A percentile compares a stretch with the other conserved stretches of the same genome.
These are phyloP conservation scores for Beta corolliflora DNA, from an alignment of 179 eudicot species.

Conservation along the genomic window DNA sequence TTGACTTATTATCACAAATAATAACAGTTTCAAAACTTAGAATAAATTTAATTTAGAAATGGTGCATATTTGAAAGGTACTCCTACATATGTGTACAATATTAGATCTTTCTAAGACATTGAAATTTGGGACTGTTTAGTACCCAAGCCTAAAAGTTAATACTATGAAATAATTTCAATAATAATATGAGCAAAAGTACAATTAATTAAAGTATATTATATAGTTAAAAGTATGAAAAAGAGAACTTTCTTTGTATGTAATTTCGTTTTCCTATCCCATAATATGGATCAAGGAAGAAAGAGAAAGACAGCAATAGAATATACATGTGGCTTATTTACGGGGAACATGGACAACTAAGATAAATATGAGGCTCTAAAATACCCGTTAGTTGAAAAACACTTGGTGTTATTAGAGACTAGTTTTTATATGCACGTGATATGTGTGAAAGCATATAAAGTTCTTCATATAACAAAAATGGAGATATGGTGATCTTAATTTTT, in stretches of 20 bases:
- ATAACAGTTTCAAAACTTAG: not conserved
- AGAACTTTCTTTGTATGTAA: not conserved
- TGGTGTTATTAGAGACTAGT: too few species aligned
- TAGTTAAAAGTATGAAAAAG: not conserved
- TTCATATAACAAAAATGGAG: too few species aligned
- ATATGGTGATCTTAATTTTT: too few species aligned
- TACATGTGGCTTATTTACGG: not conserved
- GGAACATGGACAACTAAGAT: conserved; percentile 10
- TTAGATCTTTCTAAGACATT: not conserved
- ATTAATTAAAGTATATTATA: not conserved
- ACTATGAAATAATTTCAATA: not conserved
- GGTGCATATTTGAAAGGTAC: not conserved
- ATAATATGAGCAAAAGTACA: not conserved
- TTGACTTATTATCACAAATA: not conserved
- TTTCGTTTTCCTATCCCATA: conserved; percentile 5
- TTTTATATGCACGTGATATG: too few species aligned
- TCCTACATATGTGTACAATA: not conserved
- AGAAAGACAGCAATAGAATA: not conserved
- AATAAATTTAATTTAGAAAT: not conserved
- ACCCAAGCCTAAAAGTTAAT: not conserved
- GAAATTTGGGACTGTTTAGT: not conserved
- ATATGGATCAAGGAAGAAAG: not conserved
- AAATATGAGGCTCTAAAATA: conserved; percentile 22
- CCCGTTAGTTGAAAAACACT: not conserved
- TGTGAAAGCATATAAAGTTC: too few species aligned